A percentile compares a stretch with the other conserved stretches of the same genome.
Conservation (phyloP, 2,329 filamentous ascomycete species). For the Xylariaceae sp. region DNA sequence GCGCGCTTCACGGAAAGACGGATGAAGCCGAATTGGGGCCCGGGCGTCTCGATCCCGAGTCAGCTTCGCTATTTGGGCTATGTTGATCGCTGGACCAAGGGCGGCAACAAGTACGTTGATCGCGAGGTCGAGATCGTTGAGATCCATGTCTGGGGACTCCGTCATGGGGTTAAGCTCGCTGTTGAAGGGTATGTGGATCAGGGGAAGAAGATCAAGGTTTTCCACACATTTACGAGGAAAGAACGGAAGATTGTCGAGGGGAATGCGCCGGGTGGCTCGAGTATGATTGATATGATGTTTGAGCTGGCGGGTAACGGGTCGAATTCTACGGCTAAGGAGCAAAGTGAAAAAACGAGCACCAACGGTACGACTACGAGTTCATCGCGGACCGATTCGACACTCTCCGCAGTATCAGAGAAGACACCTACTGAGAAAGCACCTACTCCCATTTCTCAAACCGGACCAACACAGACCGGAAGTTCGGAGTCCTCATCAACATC, state of each 20-base stretch:
- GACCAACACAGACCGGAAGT: slow-evolving; percentile 11
- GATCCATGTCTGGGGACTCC: slow-evolving; percentile 82
- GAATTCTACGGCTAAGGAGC: slow-evolving; percentile 27
- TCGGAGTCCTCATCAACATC: slow-evolving; percentile 8
- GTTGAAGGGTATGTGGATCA: slow-evolving; percentile 85
- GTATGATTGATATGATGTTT: slow-evolving; percentile 48
- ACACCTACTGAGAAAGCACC: slow-evolving; percentile 13
- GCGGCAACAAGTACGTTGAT: slow-evolving; percentile 75
- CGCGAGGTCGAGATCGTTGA: slow-evolving; percentile 79
- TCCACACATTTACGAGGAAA: slow-evolving; percentile 70
- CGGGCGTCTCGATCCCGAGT: slow-evolving; percentile 87
- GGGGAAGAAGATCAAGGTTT: slow-evolving; percentile 75
- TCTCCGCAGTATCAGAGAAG: slow-evolving; percentile 12
- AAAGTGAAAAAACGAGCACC: slow-evolving; percentile 23
- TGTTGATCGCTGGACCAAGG: slow-evolving; percentile 75
- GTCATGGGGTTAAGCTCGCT: slow-evolving; percentile 80
- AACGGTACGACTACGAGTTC: slow-evolving; percentile 9
- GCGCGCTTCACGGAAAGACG: slow-evolving; percentile 67
- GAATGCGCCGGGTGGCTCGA: slow-evolving; percentile 44
- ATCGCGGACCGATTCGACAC: slow-evolving; percentile 12
- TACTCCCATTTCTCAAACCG: slow-evolving; percentile 21
- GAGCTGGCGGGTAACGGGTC: slow-evolving; percentile 45
- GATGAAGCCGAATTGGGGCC: slow-evolving; percentile 85
- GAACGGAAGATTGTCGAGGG: slow-evolving; percentile 68
- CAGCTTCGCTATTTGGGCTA: slow-evolving; percentile 85